Conservation (phyloP, 23 red algal species). For the Agarophyton chilense region DNA sequence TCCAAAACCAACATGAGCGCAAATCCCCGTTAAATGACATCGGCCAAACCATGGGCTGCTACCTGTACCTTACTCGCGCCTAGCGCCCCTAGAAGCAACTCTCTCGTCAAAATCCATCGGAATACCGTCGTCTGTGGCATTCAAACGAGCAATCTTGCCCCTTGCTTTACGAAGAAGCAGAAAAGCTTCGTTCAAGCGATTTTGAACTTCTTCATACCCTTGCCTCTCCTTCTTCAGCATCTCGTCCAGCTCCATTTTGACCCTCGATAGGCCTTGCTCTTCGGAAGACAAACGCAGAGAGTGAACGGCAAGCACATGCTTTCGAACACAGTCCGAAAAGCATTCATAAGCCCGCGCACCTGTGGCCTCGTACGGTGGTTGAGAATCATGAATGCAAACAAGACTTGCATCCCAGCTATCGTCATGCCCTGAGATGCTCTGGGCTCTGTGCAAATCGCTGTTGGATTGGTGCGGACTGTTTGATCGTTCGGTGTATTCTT, state of each 20-base stretch:
- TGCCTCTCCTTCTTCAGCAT: background rate
- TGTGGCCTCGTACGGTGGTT: background rate
- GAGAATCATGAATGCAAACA: background rate
- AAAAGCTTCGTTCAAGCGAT: constrained; percentile 6
- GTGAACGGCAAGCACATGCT: background rate
- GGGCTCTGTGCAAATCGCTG: background rate
- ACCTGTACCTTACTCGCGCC: background rate
- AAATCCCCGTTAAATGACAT: too few relatives aligned
- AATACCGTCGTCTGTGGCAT: background rate
- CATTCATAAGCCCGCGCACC: background rate
- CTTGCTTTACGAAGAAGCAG: background rate
- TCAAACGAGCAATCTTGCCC: background rate
- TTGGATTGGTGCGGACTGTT: background rate
- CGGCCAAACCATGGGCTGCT: too few relatives aligned
- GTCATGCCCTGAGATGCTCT: constrained; percentile 3
- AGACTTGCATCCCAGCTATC: background rate
- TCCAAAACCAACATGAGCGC: too few relatives aligned
- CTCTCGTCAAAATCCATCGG: background rate
- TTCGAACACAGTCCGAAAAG: background rate
- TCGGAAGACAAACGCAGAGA: background rate
- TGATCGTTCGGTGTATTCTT: background rate
- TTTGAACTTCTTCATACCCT: background rate
- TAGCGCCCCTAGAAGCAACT: background rate
- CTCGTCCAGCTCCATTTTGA: background rate
- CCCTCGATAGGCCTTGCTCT: background rate